phyloP scores from a whole-genome alignment of 2,329 filamentous ascomycete species.

The Curvularia sp. region DNA sequence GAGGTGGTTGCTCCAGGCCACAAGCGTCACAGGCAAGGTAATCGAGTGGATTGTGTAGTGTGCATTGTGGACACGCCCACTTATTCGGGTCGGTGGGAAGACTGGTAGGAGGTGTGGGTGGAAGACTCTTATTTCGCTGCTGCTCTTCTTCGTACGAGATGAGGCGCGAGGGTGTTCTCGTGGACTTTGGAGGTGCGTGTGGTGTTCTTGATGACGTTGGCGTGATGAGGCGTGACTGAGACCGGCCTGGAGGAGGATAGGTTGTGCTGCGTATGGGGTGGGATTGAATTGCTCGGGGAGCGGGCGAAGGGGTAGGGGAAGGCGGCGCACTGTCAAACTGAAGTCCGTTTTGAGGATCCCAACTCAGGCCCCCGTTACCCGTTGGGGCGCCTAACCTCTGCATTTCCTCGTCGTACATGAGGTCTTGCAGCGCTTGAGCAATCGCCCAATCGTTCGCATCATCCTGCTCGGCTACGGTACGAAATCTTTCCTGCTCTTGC shows the following conservation, averaged over 20 bases:
- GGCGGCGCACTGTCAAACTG: slow-evolving; percentile 55
- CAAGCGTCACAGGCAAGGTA: slow-evolving; percentile 68
- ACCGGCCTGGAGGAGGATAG: slow-evolving; percentile 35
- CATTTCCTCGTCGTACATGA: slow-evolving; percentile 79
- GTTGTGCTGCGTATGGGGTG: slow-evolving; percentile 18
- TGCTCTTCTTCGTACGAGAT: slow-evolving; percentile 39
- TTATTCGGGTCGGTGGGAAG: slow-evolving; percentile 47
- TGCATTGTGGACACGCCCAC: slow-evolving; percentile 68
- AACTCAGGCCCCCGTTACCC: slow-evolving; percentile 45
- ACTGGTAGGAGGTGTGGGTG: slow-evolving; percentile 38
- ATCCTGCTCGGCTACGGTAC: slow-evolving; percentile 84
- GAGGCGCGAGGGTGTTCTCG: slow-evolving; percentile 30
- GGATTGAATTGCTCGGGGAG: slow-evolving; percentile 13
- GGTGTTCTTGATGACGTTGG: slow-evolving; percentile 23
- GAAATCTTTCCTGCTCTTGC: slow-evolving; percentile 73
- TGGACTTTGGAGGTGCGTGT: slow-evolving; percentile 16
- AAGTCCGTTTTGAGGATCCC: slow-evolving; percentile 47
- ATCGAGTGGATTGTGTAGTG: slow-evolving; percentile 65
- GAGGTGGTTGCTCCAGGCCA: slow-evolving; percentile 60
- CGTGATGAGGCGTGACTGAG: slow-evolving; percentile 45
- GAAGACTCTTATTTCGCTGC: slow-evolving; percentile 33
- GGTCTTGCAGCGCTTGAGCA: slow-evolving; percentile 81
- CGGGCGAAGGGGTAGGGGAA: slow-evolving; percentile 56
- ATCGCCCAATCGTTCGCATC: slow-evolving; percentile 89
- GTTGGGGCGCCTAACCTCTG: slow-evolving; percentile 50